Percentiles rank a stretch among this genome's conserved stretches.
phyloP scores from a whole-genome alignment of 805 yeast species.

The Candida vartiovaarae region DNA sequence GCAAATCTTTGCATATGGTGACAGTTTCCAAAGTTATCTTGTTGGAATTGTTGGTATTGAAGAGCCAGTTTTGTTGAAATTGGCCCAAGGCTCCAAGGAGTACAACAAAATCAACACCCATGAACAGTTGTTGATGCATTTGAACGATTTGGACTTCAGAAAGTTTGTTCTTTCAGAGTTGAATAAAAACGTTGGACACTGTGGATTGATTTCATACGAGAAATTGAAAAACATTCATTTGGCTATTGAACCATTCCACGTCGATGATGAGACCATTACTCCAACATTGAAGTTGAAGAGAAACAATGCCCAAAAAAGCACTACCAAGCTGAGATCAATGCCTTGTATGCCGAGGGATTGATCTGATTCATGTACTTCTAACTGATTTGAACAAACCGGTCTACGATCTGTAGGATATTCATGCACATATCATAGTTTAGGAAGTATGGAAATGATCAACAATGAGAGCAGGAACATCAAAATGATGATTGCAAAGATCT shows the following conservation, averaged over 20 bases:
- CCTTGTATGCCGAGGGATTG: slow-evolving; percentile 38
- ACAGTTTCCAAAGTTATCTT: slow-evolving; percentile 45
- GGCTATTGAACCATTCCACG: slow-evolving; percentile 44
- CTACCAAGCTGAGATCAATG: slow-evolving; percentile 33
- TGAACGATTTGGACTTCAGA: slow-evolving; percentile 29
- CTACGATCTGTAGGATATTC: neutral
- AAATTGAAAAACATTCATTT: slow-evolving; percentile 39
- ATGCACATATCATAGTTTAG: slow-evolving; percentile 26
- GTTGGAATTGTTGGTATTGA: slow-evolving; percentile 62
- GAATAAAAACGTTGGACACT: slow-evolving; percentile 29
- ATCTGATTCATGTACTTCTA: neutral
- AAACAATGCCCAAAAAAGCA: slow-evolving; percentile 47
- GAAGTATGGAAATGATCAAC: slow-evolving; percentile 30
- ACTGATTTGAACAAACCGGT: neutral
- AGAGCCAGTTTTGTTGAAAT: slow-evolving; percentile 27
- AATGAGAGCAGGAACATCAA: slow-evolving; percentile 27
- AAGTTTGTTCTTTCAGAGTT: slow-evolving; percentile 30
- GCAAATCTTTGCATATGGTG: slow-evolving; percentile 60
- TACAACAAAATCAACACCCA: slow-evolving; percentile 13
- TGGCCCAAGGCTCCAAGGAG: slow-evolving; percentile 9
- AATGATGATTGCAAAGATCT: slow-evolving; percentile 19
- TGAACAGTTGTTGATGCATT: slow-evolving; percentile 16
- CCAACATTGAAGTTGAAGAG: slow-evolving; percentile 50
- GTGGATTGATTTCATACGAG: slow-evolving; percentile 43
- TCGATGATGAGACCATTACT: slow-evolving; percentile 47